Base-by-base conservation (phyloP, 441 rosid species). In the Populus hybrid region DNA sequence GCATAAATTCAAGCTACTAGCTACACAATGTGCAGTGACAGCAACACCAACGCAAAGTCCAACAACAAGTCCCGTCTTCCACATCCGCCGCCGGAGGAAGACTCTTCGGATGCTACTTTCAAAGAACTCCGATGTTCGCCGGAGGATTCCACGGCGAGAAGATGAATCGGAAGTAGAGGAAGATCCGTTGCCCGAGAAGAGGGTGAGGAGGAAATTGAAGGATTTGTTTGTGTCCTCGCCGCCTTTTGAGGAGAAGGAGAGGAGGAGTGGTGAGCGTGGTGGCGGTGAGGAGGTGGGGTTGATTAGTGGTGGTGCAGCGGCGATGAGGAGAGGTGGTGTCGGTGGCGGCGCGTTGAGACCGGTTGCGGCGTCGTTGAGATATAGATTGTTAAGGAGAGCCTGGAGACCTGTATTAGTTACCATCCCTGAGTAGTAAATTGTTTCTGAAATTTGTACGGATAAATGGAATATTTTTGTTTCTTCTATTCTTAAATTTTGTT, bases 361-460 rank as follows among this genome's bases (percentile, higher is more conserved):
- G 26, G 3, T 84, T 10, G 75, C 91, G 71, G 83, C 86, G 69
- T 77, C 89, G 32, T 89, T 93, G 73, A 88, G 98, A 46, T 88
- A 85, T 79, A 85, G 97, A 61, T 81, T 91, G 78, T 77, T 93
- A 77, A 86, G 93, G 80, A 85, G 94, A 86, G 89, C 95, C 30
- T 94, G 97, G 98, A 90, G 97, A 61, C 97, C 97, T 4, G 87
- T 89, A 71, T 89, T 93, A 75, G 89, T 90, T n/a, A 82, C 95
- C 0, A 94, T 93, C 64, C 95, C 98, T 6, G 98, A 94, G 88
- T 86, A 87, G 75, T 74, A 38, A 14, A n/a, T 53, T 18, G 67
- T 64, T 53, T 24, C 11, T 14, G 4, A 71, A 78, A 78, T 2
- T 6, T 75, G 78, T 75, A 71, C 57, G 77, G 64, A 57, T 28